Evolutionary conservation across 768 basidiomycete genomes (phyloP).

Genomic region (Chiua virens): DNA sequence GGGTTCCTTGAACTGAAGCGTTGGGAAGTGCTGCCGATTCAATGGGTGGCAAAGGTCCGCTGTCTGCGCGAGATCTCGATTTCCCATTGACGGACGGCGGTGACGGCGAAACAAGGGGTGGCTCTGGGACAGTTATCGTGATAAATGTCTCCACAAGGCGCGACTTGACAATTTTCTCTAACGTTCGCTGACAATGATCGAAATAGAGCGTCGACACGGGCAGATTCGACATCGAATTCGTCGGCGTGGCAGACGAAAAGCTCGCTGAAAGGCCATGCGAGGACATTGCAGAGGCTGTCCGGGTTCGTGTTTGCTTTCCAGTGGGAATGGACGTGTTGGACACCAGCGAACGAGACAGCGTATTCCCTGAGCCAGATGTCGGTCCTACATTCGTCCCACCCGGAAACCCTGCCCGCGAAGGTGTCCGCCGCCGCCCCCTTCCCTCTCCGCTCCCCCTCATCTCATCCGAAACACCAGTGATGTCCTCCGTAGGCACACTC

Average conservation of each 20-base stretch:
- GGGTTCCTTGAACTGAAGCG: constrained; percentile 4
- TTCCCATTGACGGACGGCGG: constrained; percentile 26
- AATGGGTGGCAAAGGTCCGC: constrained; percentile 19
- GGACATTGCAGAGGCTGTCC: constrained; percentile 56
- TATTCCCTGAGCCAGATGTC: constrained; percentile 8
- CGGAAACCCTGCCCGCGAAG: constrained; percentile 46
- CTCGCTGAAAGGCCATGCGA: constrained; percentile 22
- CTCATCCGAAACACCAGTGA: constrained; percentile 24
- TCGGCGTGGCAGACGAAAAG: constrained; percentile 3
- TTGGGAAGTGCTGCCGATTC: background rate
- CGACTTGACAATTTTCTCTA: constrained; percentile 71
- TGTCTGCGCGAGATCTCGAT: constrained; percentile 24
- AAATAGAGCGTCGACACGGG: constrained; percentile 39
- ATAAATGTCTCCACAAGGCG: constrained; percentile 80
- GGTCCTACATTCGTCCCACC: constrained; percentile 17
- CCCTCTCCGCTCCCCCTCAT: constrained; percentile 28
- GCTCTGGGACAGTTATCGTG: constrained; percentile 46
- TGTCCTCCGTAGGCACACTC: constrained; percentile 48
- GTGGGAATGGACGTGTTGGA: constrained; percentile 27
- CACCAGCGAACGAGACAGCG: constrained; percentile 17
- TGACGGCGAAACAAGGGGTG: constrained; percentile 24
- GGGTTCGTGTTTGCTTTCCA: constrained; percentile 39
- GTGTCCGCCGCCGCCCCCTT: constrained; percentile 43
- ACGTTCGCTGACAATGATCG: constrained; percentile 63
- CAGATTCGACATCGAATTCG: constrained; percentile 9